Evolutionary conservation across 2,329 filamentous ascomycete species (phyloP), one percentile per base, ranked within the genome.

Genomic region (Apiospora hydei): DNA sequence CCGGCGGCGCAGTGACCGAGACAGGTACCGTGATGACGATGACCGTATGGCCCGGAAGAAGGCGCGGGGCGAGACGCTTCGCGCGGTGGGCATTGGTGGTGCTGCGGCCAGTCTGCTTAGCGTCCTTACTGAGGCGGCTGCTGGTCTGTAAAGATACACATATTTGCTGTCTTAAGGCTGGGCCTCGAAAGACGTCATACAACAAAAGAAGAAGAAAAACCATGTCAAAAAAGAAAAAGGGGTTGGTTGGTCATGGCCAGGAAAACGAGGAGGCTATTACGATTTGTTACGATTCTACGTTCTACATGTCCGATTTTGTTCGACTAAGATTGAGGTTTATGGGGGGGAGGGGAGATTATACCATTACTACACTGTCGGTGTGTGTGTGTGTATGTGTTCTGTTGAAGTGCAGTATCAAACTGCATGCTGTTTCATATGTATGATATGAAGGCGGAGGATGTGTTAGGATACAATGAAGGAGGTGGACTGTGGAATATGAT

Each of bases 11-110:
- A 77, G 81, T 57, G 81, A 84, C 16, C 78, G 81, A 16, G 82
- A 85, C 30, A 77, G 79, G 10, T 79, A 81, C 21, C 76, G 78
- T 38, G 76, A 80, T 30, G 74, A 75, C 47, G 82, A 85, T 3
- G 81, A 84, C 7, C 81, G 82, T 3, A 71, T 78, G 0, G 78
- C 78, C n/a, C 84, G 80, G 76, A 86, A 83, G 77, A 86, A 84
- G 76, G 82, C 81, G 16, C 86, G 86, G 80, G 86, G 86, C 67
- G 88, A 89, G 74, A 86, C 88, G 21, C 82, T 91, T 4, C 85
- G 86, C 1, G 88, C 87, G 0, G 89, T 88, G 6, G 87, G 89
- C 0, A 87, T 92, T 43, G 89, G 89, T 4, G 88, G 89, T 13
- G 89, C 89, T 0, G 89, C 90, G 0, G 88, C 86, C 3, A 90